Conservation (phyloP, 1,139 yeast genomes). For the Groenewaldozyma auringiensis region DNA sequence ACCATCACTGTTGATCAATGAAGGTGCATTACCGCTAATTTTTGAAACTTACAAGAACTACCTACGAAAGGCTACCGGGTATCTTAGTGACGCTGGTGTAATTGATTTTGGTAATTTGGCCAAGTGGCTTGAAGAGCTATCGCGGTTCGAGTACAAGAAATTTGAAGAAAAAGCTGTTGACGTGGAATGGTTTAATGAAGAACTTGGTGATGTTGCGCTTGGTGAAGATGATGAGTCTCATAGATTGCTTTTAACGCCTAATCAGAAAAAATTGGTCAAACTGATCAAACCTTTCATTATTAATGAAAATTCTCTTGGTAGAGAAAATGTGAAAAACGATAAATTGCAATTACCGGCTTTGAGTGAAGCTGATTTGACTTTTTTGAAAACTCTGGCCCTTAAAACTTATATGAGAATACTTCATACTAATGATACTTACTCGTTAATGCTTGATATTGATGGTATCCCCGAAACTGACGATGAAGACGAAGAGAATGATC, state of each 20-base stretch:
- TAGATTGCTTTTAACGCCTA: conserved; percentile 54
- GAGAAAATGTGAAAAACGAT: conserved; percentile 9
- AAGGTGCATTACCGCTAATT: conserved; percentile 91
- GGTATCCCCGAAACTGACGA: conserved; percentile 66
- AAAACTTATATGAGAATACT: conserved; percentile 23
- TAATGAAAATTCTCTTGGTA: conserved; percentile 17
- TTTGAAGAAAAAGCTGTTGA: conserved; percentile 65
- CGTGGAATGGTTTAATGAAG: conserved; percentile 84
- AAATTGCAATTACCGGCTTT: conserved; percentile 13
- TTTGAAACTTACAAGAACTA: conserved; percentile 82
- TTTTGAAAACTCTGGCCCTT: conserved; percentile 23
- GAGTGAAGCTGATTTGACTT: conserved; percentile 22
- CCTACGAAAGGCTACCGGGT: conserved; percentile 68
- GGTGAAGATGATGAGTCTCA: conserved; percentile 64
- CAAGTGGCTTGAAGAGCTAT: conserved; percentile 74
- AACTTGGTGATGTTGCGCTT: conserved; percentile 69
- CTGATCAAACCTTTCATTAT: conserved; percentile 23
- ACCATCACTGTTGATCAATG: conserved; percentile 87
- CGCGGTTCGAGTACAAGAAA: conserved; percentile 53
- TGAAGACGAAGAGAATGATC: conserved; percentile 35
- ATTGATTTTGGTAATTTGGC: conserved; percentile 68
- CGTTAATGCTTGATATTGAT: conserved; percentile 51
- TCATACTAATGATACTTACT: conserved; percentile 13
- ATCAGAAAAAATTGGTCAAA: conserved; percentile 46
- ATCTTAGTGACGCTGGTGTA: conserved; percentile 73